phyloP scores from a whole-genome alignment of 2,329 filamentous ascomycete genomes.

The Geoglossum cookeanum region DNA sequence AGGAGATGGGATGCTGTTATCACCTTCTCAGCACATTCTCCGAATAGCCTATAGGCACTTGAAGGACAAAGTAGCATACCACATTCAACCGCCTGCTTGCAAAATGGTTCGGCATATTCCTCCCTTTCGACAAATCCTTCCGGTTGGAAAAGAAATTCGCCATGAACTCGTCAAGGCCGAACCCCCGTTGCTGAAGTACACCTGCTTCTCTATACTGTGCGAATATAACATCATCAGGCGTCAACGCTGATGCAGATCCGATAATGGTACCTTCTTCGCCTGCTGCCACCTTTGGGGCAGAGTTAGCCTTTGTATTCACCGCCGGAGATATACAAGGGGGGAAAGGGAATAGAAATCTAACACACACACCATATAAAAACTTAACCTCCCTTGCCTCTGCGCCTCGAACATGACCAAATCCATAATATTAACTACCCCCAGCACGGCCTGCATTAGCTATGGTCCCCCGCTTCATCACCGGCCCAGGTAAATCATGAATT shows the following conservation, averaged over 20 bases:
- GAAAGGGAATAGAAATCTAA: neutral
- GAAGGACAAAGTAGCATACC: conserved; percentile 27
- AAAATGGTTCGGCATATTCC: conserved; percentile 97
- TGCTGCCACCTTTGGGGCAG: conserved; percentile 40
- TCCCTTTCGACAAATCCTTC: conserved; percentile 58
- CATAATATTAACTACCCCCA: conserved; percentile 53
- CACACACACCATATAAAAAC: conserved; percentile 75
- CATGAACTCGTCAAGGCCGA: conserved; percentile 81
- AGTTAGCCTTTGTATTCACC: neutral
- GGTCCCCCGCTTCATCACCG: neutral
- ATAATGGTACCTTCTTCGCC: conserved; percentile 91
- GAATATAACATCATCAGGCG: conserved; percentile 76
- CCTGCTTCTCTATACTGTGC: conserved; percentile 90
- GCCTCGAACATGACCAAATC: conserved; percentile 97
- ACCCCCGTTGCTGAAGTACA: conserved; percentile 77
- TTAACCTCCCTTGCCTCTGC: conserved; percentile 79
- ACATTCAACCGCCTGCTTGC: conserved; percentile 70
- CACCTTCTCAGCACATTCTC: neutral
- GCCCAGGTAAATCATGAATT: neutral
- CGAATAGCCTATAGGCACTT: neutral
- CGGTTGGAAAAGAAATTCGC: conserved; percentile 79
- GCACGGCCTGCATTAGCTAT: neutral
- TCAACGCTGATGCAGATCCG: conserved; percentile 66
- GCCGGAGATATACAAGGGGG: neutral
- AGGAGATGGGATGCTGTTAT: conserved; percentile 60